phyloP scores from a whole-genome alignment of 164 flowering plant genomes.

The Tetracentron sinense region DNA sequence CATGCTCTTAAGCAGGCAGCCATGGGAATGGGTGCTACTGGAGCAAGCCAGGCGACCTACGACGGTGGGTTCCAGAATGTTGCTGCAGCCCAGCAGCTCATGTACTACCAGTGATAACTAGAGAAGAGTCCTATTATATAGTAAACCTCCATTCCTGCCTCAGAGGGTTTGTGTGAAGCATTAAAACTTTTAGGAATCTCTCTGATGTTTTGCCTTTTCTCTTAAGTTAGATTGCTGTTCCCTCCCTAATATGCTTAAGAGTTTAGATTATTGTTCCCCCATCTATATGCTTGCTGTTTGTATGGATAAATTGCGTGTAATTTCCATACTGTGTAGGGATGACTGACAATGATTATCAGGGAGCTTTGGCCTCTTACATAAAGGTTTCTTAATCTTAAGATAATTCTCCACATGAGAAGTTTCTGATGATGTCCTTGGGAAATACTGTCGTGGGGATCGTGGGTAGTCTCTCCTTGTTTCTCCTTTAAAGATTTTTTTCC shows the following conservation, averaged over 20 bases:
- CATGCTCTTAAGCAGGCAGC: slow-evolving; percentile 52
- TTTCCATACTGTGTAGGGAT: too few relatives aligned
- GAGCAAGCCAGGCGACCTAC: slow-evolving; percentile 65
- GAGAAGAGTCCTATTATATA: too few relatives aligned
- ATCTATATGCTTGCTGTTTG: not conserved
- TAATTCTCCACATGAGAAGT: too few relatives aligned
- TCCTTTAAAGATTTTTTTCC: too few relatives aligned
- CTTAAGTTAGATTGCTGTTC: not conserved
- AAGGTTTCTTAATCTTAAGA: too few relatives aligned
- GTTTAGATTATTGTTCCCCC: not conserved
- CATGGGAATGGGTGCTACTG: slow-evolving; percentile 57
- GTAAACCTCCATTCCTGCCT: not conserved
- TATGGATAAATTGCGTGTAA: slow-evolving; percentile 3
- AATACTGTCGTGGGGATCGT: too few relatives aligned
- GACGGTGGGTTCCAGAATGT: slow-evolving; percentile 66
- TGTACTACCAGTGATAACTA: slow-evolving; percentile 66
- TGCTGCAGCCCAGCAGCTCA: slow-evolving; percentile 67
- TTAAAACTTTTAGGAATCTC: not conserved
- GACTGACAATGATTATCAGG: too few relatives aligned
- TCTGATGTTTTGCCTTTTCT: not conserved
- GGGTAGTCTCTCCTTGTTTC: too few relatives aligned
- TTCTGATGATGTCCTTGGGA: too few relatives aligned
- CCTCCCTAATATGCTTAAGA: too few relatives aligned
- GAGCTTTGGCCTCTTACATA: too few relatives aligned
- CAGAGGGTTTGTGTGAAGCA: not conserved